Base-by-base conservation (phyloP, 768 basidiomycete species). In the Hydnum rufescens region DNA sequence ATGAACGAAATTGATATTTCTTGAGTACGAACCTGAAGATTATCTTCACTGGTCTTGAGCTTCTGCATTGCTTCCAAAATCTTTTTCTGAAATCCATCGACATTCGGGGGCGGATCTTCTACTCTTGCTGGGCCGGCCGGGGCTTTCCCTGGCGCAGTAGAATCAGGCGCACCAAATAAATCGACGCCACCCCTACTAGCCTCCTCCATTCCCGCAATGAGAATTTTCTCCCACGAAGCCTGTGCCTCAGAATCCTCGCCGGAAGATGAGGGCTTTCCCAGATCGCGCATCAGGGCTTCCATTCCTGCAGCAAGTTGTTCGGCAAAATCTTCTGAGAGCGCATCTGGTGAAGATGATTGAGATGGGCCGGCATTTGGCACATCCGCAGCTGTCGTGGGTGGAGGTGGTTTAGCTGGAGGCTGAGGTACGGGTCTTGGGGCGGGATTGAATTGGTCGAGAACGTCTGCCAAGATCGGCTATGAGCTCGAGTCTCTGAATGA, bases 51-150 rank as follows among this genome's bases (percentile, higher is more conserved):
- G 62, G 77, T 72, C 60, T 74, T 77, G 54, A 87, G 64, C 63
- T 81, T 81, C 36, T 78, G 73, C 76, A 85, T 77, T 4, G 87
- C 75, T 59, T 77, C 72, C 55, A 72, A 72, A 49, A 89, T 79
- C 54, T 70, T 74, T 6, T 72, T 70, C 65, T 84, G 82, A 65
- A 86, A 90, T 53, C 70, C 66, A 44, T 66, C 67, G 51, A 62
- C 57, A 49, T 39, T 49, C 58, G 8, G 42, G 56, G n/a, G 49
- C 25, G 3, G 52, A 47, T 13, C 46, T 8, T 29, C 6, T 13
- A 47, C 44, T 39, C 13, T 13, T 8, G 13, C 25, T 13, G 44
- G 44, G 8, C 25, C 26, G 16, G 44, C 13, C 8, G 29, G 29
- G 16, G 16, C 31, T 16, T 6, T 6, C 13, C 18, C 25, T 32